Evolutionary conservation across 768 basidiomycete genomes (phyloP), one percentile per base, ranked within the genome.

Genomic region (Clathrus columnatus): DNA sequence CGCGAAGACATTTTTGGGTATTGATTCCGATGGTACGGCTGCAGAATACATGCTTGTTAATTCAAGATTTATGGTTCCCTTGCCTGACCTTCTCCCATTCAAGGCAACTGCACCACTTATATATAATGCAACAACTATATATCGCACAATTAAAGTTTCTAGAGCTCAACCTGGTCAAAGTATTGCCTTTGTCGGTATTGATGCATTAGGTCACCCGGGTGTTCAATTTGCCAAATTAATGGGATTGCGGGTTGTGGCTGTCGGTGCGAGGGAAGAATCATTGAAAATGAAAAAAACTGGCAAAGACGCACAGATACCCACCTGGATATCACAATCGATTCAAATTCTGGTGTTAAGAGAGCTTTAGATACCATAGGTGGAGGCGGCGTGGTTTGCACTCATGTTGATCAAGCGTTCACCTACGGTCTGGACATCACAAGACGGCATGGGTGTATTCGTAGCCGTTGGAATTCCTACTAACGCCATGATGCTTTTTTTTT

Each of bases 1-100:
- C 21, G 42, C 17, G 21, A 18, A 41, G 28, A 18, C 5, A n/a
- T 28, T 43, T 14, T 36, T n/a, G 21, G 51, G 51, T 41, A 23
- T 52, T 41, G 16, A 21, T 18, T 18, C 27, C 14, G 28, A 52
- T 36, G 51, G 51, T 23, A 32, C 51, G 16, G 51, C 51, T 18
- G 51, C 51, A n/a, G 51, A 52, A n/a, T 52, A 41, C 36, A 52
- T 52, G 51, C 30, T 52, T 41, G 28, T 32, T 10, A 32, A 52
- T 23, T 28, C 20, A 52, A 7, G 21, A 5, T 52, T 18, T 17
- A 23, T 29, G 27, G 20, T 52, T 6, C 51, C 30, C 4, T n/a
- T 52, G 21, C 51, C 51, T 14, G 6, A 30, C 16, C 7, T 20
- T 43, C 28, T 52, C 2, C 28, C 51, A 21, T 52, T 52, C 36